phyloP scores from a whole-genome alignment of 2,329 filamentous ascomycete species.

The Madurella mycetomatis region DNA sequence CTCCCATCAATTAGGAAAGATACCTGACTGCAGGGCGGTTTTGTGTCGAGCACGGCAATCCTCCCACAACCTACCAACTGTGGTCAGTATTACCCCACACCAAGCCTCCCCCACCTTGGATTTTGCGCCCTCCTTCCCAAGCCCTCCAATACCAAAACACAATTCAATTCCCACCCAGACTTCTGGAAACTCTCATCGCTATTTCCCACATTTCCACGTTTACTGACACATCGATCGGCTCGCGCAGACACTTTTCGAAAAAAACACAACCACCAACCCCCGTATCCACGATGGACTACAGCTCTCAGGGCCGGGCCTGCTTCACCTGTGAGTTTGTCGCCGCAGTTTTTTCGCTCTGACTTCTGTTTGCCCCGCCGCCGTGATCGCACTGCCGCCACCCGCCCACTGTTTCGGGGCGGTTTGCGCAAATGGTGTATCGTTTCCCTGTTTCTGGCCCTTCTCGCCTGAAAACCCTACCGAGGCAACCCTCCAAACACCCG shows the following conservation, averaged over 20 bases:
- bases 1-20: constrained; percentile 5
- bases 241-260: constrained; percentile 12
- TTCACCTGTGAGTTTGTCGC: constrained; percentile 46
- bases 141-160: constrained; percentile 24
- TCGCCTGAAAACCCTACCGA: constrained; percentile 2
- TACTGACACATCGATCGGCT: constrained; percentile 21
- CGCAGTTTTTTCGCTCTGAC: constrained; percentile 19
- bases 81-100: constrained; percentile 24
- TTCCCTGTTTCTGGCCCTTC: constrained; percentile 6
- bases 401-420: constrained; percentile 7
- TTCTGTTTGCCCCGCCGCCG: constrained; percentile 22
- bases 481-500: not conserved
- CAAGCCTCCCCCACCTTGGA: constrained; percentile 20
- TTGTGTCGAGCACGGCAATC: constrained; percentile 11
- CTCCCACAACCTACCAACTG: constrained; percentile 9
- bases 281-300: constrained; percentile 34
- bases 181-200: constrained; percentile 13
- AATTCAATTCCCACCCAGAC: constrained; percentile 16
- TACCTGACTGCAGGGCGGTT: not conserved
- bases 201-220: constrained; percentile 13
- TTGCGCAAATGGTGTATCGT: constrained; percentile 9
- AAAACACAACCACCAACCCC: constrained; percentile 10
- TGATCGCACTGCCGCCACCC: constrained; percentile 18
- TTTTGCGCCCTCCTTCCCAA: constrained; percentile 21
- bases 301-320: constrained; percentile 38